Evolutionary conservation across 306 rosid genomes (phyloP).

Genomic region (Canavalia ensiformis): DNA sequence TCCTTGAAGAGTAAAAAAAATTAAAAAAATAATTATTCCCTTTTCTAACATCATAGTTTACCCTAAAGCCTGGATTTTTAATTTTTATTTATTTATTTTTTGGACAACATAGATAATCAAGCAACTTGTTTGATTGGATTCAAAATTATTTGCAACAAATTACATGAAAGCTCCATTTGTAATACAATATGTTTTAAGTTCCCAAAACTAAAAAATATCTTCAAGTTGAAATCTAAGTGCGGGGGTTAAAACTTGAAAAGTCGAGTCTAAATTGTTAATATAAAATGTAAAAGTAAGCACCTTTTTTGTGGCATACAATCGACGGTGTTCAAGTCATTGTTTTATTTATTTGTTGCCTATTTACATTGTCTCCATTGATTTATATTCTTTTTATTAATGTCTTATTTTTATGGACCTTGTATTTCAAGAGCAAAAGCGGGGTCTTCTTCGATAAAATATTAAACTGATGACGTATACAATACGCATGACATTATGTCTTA

Average conservation of each 20-base stretch:
- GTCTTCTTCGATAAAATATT: too few relatives aligned
- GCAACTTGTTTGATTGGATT: not conserved
- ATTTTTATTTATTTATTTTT: not conserved
- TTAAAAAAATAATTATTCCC: not conserved
- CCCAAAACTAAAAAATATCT: not conserved
- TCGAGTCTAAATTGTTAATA: too few relatives aligned
- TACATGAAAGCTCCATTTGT: not conserved
- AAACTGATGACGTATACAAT: too few relatives aligned
- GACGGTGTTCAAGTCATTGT: not conserved
- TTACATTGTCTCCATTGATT: too few relatives aligned
- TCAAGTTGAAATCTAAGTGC: not conserved
- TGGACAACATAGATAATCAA: not conserved
- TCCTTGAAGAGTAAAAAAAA: not conserved
- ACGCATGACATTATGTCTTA: too few relatives aligned
- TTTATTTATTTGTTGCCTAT: too few relatives aligned
- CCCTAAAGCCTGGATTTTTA: not conserved
- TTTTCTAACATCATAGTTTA: constrained; percentile 44
- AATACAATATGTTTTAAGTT: not conserved
- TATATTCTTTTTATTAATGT: too few relatives aligned
- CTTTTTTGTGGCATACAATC: not conserved
- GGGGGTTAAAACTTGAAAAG: too few relatives aligned
- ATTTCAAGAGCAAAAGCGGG: too few relatives aligned
- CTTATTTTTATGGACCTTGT: too few relatives aligned
- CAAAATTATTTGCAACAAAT: constrained; percentile 19
- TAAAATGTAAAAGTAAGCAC: not conserved